Conservation (phyloP, 116 monocot species). For the Zostera marina region DNA sequence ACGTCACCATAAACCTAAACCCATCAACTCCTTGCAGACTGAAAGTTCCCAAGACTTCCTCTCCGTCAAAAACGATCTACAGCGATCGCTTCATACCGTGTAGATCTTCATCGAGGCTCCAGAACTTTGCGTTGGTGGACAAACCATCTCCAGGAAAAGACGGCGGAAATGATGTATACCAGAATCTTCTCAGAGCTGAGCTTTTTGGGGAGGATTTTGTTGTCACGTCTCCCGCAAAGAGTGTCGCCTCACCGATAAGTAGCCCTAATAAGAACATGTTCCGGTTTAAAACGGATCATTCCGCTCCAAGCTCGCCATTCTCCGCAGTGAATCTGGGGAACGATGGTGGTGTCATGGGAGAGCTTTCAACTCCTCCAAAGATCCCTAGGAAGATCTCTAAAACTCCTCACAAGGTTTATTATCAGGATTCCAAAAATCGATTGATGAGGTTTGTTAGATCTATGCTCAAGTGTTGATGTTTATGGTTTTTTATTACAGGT, state of each 20-base stretch:
- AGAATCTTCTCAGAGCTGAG: slow-evolving; percentile 65
- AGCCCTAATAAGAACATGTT: slow-evolving; percentile 83
- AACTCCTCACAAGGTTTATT: slow-evolving; percentile 83
- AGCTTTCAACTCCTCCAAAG: slow-evolving; percentile 50
- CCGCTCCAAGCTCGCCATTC: slow-evolving; percentile 55
- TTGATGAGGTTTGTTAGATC: background rate
- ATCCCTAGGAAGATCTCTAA: slow-evolving; percentile 76
- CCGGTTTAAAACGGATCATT: slow-evolving; percentile 83
- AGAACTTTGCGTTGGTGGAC: slow-evolving; percentile 47
- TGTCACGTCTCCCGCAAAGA: slow-evolving; percentile 22
- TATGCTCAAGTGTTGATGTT: background rate
- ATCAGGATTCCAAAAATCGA: background rate
- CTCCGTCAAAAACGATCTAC: slow-evolving; percentile 78
- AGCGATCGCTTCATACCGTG: slow-evolving; percentile 94
- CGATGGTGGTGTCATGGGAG: slow-evolving; percentile 15
- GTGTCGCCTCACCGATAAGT: slow-evolving; percentile 39
- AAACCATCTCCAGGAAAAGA: slow-evolving; percentile 56
- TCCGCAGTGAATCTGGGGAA: slow-evolving; percentile 9
- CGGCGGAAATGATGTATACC: slow-evolving; percentile 68
- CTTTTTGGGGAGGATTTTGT: slow-evolving; percentile 49
- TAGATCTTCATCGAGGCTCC: slow-evolving; percentile 70
- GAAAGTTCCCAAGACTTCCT: slow-evolving; percentile 25
- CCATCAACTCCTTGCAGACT: slow-evolving; percentile 25
- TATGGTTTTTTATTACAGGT: slow-evolving; percentile 26
- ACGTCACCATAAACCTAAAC: slow-evolving; percentile 36